Evolutionary conservation across 768 basidiomycete species (phyloP), one percentile per base, ranked within the genome.

Genomic region (Sarcomyxa edulis): DNA sequence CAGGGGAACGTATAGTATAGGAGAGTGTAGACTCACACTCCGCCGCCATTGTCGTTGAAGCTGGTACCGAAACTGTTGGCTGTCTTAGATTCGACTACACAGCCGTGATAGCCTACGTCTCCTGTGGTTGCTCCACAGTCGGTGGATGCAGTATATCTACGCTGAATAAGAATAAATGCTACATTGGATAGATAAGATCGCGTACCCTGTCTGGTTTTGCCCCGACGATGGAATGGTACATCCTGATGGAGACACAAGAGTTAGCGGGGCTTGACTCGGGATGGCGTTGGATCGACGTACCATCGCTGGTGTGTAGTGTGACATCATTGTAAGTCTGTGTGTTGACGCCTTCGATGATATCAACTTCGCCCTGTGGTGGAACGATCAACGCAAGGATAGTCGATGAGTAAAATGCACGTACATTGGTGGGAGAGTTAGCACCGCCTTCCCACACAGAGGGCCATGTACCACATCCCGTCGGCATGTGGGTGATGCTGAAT

Each of bases 321-420:
- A 66, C 67, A 30, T 62, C 54, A 46, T 83, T 75, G 1, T 75
- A 72, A 5, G 47, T 43, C 35, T 68, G 61, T 47, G 78, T 61
- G 49, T 84, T 83, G 9, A 81, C 72, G 30, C 77, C 74, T 48
- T 78, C 74, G 14, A 76, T 46, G 23, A 78, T 72, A 48, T 78
- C 70, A 15, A 69, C 56, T 40, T 69, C 62, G 9, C 71, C 71
- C 64, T 69, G 43, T 18, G 47, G 39, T 11, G 35, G 28, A 25
- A 25, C 21, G 31, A 11, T 35, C 37, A 28, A 22, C 16, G 34
- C 3, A 22, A 19, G 9, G 7, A 24, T 18, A 25, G 19, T 14
- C 29, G 25, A 14, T 4, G 15, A 29, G 6, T 11, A 34, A 23
- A 34, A 26, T 15, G 4, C 6, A 39, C 51, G 6, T 33, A 58